phyloP scores from a whole-genome alignment of 495 filamentous ascomycete species.

The Tetracladium marchalianum region DNA sequence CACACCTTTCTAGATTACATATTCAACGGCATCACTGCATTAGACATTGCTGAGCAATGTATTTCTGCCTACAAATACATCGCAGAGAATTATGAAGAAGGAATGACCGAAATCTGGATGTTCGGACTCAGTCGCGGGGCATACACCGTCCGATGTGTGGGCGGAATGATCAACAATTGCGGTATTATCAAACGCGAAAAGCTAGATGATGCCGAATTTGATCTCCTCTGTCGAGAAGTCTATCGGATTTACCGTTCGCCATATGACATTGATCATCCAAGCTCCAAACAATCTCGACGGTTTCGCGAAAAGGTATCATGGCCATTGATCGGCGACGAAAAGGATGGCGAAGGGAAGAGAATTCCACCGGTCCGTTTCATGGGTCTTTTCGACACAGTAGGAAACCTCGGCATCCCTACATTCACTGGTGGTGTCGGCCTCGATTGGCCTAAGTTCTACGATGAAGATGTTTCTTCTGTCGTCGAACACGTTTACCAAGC shows the following conservation, averaged over 20 bases:
- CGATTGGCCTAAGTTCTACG: background rate
- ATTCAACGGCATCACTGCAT: background rate
- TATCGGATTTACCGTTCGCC: background rate
- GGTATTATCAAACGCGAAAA: background rate
- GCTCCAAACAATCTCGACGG: background rate
- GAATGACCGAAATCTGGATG: background rate
- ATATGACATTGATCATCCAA: background rate
- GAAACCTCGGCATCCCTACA: background rate
- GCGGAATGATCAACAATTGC: background rate
- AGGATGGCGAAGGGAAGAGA: background rate
- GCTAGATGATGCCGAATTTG: no score
- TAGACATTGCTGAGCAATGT: background rate
- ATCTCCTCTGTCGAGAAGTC: background rate
- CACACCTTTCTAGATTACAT: constrained; percentile 26
- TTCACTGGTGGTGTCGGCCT: background rate
- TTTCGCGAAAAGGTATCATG: background rate
- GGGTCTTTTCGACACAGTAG: background rate
- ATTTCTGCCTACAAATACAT: background rate
- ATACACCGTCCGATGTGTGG: background rate
- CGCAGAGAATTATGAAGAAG: background rate
- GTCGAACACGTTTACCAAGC: background rate
- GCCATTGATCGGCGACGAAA: background rate
- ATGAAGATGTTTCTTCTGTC: background rate
- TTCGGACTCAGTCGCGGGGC: background rate
- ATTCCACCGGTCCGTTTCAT: background rate